Percentiles rank a stretch among this genome's conserved stretches.
These are phyloP conservation scores for Auricularia auricula-judae DNA, from an alignment of 768 basidiomycete species.

Conservation along the genomic window DNA sequence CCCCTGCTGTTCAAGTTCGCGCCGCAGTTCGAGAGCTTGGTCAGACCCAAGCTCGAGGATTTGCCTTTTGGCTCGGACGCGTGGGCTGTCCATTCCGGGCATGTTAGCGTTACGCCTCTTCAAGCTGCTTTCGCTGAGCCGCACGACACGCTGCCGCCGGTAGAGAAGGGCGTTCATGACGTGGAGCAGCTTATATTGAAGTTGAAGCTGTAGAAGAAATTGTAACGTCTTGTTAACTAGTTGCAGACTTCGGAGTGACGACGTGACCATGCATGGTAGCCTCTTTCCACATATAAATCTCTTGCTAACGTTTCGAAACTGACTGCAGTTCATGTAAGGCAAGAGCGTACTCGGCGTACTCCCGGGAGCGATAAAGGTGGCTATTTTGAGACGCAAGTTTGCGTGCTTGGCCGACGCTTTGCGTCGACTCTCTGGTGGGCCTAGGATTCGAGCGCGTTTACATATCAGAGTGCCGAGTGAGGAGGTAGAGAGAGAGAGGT, in stretches of 20 bases:
- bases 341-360: no score
- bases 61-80: slow-evolving; percentile 75
- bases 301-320: no score
- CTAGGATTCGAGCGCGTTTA: no score
- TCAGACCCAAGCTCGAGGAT: slow-evolving; percentile 43
- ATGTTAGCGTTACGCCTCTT: slow-evolving; percentile 68
- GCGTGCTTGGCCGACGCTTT: no score
- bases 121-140: slow-evolving; percentile 67
- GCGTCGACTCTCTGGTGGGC: no score
- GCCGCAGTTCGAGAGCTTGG: slow-evolving; percentile 57
- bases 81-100: slow-evolving; percentile 65
- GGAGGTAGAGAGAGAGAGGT: not conserved
- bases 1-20: slow-evolving; percentile 63
- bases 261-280: no score
- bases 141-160: slow-evolving; percentile 9
- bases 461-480: no score
- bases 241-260: no score
- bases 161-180: slow-evolving; percentile 15
- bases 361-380: no score
- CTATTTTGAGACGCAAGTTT: no score
- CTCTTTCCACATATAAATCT: no score
- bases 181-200: slow-evolving; percentile 39
- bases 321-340: no score
- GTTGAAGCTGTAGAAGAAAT: slow-evolving; percentile 38
- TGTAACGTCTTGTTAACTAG: not conserved